These are phyloP conservation scores for Triangularia setosa DNA, from an alignment of 2,329 filamentous ascomycete genomes.

Conservation along the genomic window DNA sequence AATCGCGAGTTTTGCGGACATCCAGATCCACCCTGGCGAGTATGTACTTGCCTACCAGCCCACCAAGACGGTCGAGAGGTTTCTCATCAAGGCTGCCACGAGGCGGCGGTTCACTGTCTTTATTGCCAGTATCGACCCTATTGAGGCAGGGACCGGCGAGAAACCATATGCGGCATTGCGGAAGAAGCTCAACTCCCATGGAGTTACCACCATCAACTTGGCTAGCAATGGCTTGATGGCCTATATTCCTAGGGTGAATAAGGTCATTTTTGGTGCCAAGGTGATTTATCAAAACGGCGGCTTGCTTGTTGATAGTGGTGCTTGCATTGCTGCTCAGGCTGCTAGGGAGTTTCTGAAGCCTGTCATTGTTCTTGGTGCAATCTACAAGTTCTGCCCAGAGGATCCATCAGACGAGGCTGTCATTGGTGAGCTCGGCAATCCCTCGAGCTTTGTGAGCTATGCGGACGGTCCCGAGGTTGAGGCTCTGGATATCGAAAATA, in stretches of 20 bases:
- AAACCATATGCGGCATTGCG: conserved; percentile 55
- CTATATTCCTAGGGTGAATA: conserved; percentile 92
- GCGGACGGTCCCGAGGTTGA: conserved; percentile 76
- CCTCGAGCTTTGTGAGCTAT: conserved; percentile 71
- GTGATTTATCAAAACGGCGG: conserved; percentile 86
- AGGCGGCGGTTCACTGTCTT: conserved; percentile 92
- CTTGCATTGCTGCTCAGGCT: conserved; percentile 75
- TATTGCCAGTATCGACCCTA: conserved; percentile 63
- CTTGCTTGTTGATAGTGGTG: conserved; percentile 79
- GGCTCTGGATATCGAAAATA: conserved; percentile 48
- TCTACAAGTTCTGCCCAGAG: conserved; percentile 91
- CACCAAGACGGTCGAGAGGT: conserved; percentile 81
- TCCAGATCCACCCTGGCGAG: conserved; percentile 91
- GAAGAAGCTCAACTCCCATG: conserved; percentile 72
- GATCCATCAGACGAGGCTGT: conserved; percentile 79
- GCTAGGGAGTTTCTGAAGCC: conserved; percentile 78
- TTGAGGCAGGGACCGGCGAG: conserved; percentile 34
- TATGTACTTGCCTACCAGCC: conserved; percentile 87
- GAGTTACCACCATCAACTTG: conserved; percentile 78
- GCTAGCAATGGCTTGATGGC: conserved; percentile 84
- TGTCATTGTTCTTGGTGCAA: conserved; percentile 82
- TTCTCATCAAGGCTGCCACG: conserved; percentile 79
- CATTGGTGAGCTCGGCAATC: conserved; percentile 81
- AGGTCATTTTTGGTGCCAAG: conserved; percentile 86
- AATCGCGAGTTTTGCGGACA: conserved; percentile 81